A percentile compares a stretch with the other conserved stretches of the same genome.
Conservation (phyloP, 352 stramenopile species). For the Phytophthora tubulina region DNA sequence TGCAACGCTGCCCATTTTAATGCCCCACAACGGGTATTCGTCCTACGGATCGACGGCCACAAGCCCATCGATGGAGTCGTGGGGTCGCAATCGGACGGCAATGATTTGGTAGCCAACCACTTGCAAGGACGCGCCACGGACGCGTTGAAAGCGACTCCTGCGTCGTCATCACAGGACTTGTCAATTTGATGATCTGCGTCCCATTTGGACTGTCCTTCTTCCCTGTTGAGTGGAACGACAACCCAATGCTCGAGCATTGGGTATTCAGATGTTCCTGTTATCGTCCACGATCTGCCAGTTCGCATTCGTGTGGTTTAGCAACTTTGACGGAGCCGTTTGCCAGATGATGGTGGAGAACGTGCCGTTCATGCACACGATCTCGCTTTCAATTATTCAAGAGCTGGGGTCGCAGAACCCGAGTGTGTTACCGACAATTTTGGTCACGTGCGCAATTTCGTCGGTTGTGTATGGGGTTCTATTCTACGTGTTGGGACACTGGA, state of each 20-base stretch:
- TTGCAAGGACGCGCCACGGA: conserved; percentile 45
- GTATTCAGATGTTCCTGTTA: conserved; percentile 88
- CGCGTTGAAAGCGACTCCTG: conserved; percentile 52
- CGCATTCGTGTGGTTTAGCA: conserved; percentile 78
- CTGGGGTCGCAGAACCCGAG: conserved; percentile 76
- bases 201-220: conserved; percentile 90
- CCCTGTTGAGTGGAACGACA: conserved; percentile 79
- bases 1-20: conserved; percentile 33
- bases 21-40: conserved; percentile 33
- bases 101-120: conserved; percentile 19
- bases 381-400: conserved; percentile 85
- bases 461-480: conserved; percentile 92
- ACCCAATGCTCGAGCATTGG: conserved; percentile 77
- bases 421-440: conserved; percentile 92
- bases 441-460: conserved; percentile 92
- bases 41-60: conserved; percentile 25
- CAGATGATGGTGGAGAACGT: conserved; percentile 98
- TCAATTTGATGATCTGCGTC: conserved; percentile 91
- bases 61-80: conserved; percentile 23
- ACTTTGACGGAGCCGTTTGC: conserved; percentile 77
- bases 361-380: conserved; percentile 94
- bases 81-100: conserved; percentile 19
- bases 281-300: conserved; percentile 86
- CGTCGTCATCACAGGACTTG: conserved; percentile 74
- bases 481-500: conserved; percentile 90